Evolutionary conservation across 768 basidiomycete species (phyloP).

Genomic region (Leccinum fibrillosum): DNA sequence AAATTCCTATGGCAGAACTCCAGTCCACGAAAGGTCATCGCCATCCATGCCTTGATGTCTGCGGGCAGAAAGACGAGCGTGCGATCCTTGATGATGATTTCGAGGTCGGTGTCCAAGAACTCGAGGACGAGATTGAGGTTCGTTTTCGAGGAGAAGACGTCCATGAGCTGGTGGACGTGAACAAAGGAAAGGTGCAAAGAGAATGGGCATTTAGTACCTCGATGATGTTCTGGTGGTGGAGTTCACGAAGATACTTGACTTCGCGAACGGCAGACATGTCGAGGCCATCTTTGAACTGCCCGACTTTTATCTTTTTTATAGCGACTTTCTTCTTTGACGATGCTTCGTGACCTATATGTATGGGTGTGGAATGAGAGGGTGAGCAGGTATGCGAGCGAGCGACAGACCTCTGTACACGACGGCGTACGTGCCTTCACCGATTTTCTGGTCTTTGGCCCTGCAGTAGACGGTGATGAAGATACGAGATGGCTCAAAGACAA

Average conservation of each 20-base stretch:
- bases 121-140: conserved; percentile 98
- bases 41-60: conserved; percentile 99
- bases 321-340: conserved; percentile 82
- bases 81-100: conserved; percentile 94
- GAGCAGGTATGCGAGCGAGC: not conserved
- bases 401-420: conserved; percentile 86
- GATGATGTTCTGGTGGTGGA: conserved; percentile 93
- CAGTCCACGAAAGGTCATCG: conserved; percentile 96
- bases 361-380: conserved; percentile 1
- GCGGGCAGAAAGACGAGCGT: conserved; percentile 89
- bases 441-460: conserved; percentile 79
- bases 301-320: conserved; percentile 98
- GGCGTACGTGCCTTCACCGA: conserved; percentile 93
- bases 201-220: conserved; percentile 49
- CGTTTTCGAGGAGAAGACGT: conserved; percentile 94
- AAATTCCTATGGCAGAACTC: conserved; percentile 97
- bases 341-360: conserved; percentile 71
- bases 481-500: not conserved
- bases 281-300: conserved; percentile 95
- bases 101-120: conserved; percentile 93
- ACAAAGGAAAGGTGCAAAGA: not conserved
- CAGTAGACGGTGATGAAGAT: conserved; percentile 8
- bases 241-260: conserved; percentile 93
- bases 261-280: conserved; percentile 99
- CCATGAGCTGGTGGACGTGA: conserved; percentile 67